Percentiles rank a stretch among this genome's conserved stretches.
These are phyloP conservation scores for Neofusicoccum ribis DNA, from an alignment of 2,329 filamentous ascomycete species.

Conservation along the genomic window DNA sequence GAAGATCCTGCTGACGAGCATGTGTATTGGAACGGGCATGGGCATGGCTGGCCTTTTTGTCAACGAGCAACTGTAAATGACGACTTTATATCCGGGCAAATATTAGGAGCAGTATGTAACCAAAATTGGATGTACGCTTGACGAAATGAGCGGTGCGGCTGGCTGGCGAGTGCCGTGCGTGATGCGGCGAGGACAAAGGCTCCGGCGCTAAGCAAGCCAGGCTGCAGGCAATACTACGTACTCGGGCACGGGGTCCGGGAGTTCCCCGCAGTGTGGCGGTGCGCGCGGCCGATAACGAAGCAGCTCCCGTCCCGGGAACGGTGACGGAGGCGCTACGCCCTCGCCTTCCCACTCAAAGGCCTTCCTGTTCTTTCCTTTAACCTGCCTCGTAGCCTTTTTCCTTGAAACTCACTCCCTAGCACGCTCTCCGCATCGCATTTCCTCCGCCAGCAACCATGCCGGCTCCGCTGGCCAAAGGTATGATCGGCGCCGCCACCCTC, in stretches of 20 bases:
- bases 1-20: slow-evolving; percentile 88
- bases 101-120: neutral
- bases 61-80: slow-evolving; percentile 55
- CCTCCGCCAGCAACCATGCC: slow-evolving; percentile 31
- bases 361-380: neutral
- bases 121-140: neutral
- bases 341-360: neutral
- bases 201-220: neutral
- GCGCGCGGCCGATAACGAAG: slow-evolving; percentile 10
- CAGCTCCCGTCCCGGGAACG: slow-evolving; percentile 5
- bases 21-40: slow-evolving; percentile 74
- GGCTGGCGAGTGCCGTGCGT: neutral
- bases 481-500: slow-evolving; percentile 29
- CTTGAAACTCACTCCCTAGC: neutral
- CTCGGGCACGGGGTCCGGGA: neutral
- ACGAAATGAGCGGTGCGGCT: neutral
- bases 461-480: slow-evolving; percentile 45
- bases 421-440: neutral
- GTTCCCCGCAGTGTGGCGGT: slow-evolving; percentile 17
- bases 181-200: neutral
- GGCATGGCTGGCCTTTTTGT: slow-evolving; percentile 68
- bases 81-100: too few relatives aligned
- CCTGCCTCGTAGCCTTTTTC: neutral
- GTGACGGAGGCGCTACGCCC: neutral
- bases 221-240: neutral